phyloP scores from a whole-genome alignment of 768 basidiomycete species.

The Lyophyllum decastes region DNA sequence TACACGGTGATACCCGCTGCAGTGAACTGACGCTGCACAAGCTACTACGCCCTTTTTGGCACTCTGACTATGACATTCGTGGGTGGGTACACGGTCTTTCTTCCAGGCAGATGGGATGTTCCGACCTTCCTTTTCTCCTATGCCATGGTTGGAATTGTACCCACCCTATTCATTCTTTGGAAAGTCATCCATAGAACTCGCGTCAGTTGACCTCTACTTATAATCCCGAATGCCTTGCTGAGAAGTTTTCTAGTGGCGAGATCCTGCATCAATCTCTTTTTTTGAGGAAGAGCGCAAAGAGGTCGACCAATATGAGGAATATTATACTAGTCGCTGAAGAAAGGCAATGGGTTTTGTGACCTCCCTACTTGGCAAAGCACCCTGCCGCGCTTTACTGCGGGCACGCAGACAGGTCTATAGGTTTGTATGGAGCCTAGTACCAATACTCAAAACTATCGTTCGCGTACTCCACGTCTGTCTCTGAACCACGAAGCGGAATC shows the following conservation, averaged over 20 bases:
- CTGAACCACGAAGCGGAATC: background rate
- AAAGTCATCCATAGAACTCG: constrained; percentile 42
- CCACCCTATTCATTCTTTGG: constrained; percentile 46
- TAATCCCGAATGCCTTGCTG: background rate
- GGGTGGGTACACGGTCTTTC: constrained; percentile 51
- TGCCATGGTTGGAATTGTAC: constrained; percentile 43
- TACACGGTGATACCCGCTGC: background rate
- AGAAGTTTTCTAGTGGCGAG: constrained; percentile 34
- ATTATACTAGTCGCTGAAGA: constrained; percentile 11
- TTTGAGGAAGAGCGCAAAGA: constrained; percentile 44
- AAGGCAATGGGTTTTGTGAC: background rate
- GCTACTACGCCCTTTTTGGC: constrained; percentile 47
- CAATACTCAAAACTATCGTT: background rate
- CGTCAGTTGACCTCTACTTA: constrained; percentile 25
- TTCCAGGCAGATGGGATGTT: constrained; percentile 49
- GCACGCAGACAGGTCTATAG: background rate
- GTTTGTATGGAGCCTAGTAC: background rate
- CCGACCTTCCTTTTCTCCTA: constrained; percentile 53
- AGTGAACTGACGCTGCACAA: constrained; percentile 11
- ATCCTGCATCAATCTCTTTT: constrained; percentile 39
- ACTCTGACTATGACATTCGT: constrained; percentile 50
- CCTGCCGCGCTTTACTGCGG: background rate
- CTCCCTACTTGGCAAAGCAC: background rate
- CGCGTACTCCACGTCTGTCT: background rate
- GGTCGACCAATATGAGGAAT: constrained; percentile 45